phyloP scores from a whole-genome alignment of 345 rosid species.

The Aethionema arabicum region DNA sequence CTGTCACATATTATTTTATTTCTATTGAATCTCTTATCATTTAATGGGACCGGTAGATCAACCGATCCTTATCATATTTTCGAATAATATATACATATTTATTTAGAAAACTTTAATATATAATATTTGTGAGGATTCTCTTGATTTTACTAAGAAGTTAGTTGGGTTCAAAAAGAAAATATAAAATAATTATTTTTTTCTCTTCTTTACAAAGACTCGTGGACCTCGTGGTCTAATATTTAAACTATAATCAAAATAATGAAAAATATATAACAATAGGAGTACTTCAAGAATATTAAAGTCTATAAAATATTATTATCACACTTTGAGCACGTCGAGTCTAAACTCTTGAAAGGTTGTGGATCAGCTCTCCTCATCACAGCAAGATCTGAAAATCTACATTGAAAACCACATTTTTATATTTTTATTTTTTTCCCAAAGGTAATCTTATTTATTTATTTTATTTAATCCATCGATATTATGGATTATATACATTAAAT shows the following conservation, averaged over 20 bases:
- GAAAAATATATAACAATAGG: not conserved
- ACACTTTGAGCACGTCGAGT: conserved; percentile 16
- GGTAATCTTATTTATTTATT: too few relatives aligned
- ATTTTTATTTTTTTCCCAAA: too few relatives aligned
- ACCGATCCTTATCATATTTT: not conserved
- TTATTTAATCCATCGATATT: too few relatives aligned
- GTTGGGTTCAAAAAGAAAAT: too few relatives aligned
- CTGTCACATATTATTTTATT: conserved; percentile 11
- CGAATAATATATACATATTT: not conserved
- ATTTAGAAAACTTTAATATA: not conserved
- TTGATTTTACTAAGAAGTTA: too few relatives aligned
- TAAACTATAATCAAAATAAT: conserved; percentile 3
- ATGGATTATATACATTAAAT: too few relatives aligned
- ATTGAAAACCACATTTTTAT: too few relatives aligned
- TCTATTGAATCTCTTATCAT: not conserved
- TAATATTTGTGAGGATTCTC: too few relatives aligned
- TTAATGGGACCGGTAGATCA: not conserved
- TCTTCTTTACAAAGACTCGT: conserved; percentile 8
- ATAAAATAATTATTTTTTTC: too few relatives aligned
- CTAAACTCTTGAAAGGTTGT: not conserved
- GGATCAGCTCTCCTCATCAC: conserved; percentile 4
- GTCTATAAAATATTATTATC: conserved; percentile 14
- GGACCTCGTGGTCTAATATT: conserved; percentile 1
- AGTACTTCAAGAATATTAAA: not conserved
- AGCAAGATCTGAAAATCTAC: not conserved